These are phyloP conservation scores for Colletotrichum zoysiae DNA, from an alignment of 2,329 filamentous ascomycete species.

Conservation along the genomic window DNA sequence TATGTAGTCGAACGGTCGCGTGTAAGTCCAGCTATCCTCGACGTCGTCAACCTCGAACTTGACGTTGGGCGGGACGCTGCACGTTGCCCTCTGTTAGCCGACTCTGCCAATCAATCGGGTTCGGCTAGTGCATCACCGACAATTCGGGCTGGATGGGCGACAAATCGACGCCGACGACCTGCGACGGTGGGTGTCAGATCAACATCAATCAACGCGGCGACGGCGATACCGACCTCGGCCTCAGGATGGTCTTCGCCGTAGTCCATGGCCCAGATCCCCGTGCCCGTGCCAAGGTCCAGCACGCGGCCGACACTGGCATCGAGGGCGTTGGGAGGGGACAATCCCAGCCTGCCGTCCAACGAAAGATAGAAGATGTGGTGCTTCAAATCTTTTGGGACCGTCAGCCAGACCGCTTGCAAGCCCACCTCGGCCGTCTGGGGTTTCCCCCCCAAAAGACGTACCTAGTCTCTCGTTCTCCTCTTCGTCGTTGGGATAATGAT, in stretches of 20 bases:
- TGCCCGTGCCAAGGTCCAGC: slow-evolving; percentile 48
- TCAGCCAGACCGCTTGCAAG: background rate
- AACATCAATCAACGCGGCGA: fast-evolving
- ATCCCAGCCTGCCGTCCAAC: slow-evolving; percentile 48
- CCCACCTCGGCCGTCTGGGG: too few relatives aligned
- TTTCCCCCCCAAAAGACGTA: background rate
- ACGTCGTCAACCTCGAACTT: slow-evolving; percentile 56
- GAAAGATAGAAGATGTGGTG: slow-evolving; percentile 66
- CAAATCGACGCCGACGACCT: slow-evolving; percentile 55
- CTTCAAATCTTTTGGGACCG: slow-evolving; percentile 57
- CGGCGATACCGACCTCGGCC: slow-evolving; percentile 44
- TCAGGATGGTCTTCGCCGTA: slow-evolving; percentile 55
- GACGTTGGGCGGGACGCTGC: slow-evolving; percentile 56
- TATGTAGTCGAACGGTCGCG: slow-evolving; percentile 67
- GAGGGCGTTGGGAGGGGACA: slow-evolving; percentile 37
- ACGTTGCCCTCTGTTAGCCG: background rate
- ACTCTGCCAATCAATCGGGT: too few relatives aligned
- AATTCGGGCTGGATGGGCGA: slow-evolving; percentile 56
- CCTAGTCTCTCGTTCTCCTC: slow-evolving; percentile 41
- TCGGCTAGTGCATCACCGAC: slow-evolving; percentile 41
- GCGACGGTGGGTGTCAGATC: background rate
- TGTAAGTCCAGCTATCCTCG: slow-evolving; percentile 47
- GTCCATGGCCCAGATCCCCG: slow-evolving; percentile 54
- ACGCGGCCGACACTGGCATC: slow-evolving; percentile 41
- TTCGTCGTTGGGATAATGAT: slow-evolving; percentile 42